These are phyloP conservation scores for Lasiodiplodia citricola DNA, from an alignment of 2,329 filamentous ascomycete genomes.

Conservation along the genomic window DNA sequence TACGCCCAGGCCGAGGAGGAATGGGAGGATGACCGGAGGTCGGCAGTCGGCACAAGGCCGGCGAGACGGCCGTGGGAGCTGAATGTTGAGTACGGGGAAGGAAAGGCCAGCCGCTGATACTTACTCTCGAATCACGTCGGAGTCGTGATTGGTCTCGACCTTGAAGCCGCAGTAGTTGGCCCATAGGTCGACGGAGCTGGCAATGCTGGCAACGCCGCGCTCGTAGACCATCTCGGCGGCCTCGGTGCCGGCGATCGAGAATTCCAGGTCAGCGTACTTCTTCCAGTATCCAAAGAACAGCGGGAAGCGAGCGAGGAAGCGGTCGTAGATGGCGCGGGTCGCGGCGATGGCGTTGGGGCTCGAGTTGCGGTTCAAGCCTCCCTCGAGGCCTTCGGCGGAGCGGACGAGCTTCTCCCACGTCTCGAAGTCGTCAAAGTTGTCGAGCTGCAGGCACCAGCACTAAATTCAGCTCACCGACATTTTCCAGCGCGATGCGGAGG, in stretches of 20 bases:
- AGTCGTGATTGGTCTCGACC: slow-evolving; percentile 93
- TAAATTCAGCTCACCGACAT: not conserved
- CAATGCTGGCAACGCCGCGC: slow-evolving; percentile 89
- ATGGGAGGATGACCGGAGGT: slow-evolving; percentile 41
- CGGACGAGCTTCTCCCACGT: slow-evolving; percentile 91
- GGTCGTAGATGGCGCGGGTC: slow-evolving; percentile 86
- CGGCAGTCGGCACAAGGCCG: slow-evolving; percentile 16
- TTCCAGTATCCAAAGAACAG: slow-evolving; percentile 99
- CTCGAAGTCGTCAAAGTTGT: slow-evolving; percentile 89
- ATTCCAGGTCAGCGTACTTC: slow-evolving; percentile 97
- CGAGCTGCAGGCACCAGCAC: slow-evolving; percentile 49
- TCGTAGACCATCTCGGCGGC: slow-evolving; percentile 99
- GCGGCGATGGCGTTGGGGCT: slow-evolving; percentile 90
- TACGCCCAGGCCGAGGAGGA: slow-evolving; percentile 22
- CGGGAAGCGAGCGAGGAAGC: slow-evolving; percentile 92
- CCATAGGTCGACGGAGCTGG: slow-evolving; percentile 95
- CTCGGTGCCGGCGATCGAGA: slow-evolving; percentile 94
- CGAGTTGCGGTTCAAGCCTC: slow-evolving; percentile 94
- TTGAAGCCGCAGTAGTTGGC: slow-evolving; percentile 98
- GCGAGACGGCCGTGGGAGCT: slow-evolving; percentile 25
- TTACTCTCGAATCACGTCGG: slow-evolving; percentile 99
- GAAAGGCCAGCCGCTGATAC: slow-evolving; percentile 58
- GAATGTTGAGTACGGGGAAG: slow-evolving; percentile 26
- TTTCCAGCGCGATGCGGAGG: not conserved
- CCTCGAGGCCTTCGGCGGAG: slow-evolving; percentile 82